phyloP scores from a whole-genome alignment of 345 rosid genomes.

The Populus davidiana region DNA sequence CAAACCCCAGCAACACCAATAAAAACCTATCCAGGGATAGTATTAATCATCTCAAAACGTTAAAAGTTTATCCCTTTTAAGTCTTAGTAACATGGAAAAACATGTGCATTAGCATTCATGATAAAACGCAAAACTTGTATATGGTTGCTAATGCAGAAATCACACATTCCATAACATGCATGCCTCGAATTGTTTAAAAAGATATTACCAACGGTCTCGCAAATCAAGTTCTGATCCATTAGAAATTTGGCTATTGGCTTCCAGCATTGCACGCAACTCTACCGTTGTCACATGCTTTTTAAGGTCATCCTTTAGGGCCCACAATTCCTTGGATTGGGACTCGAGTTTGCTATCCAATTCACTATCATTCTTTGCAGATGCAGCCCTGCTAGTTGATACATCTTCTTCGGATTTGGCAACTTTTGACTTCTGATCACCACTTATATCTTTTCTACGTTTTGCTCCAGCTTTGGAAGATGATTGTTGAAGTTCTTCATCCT shows the following conservation, averaged over 20 bases:
- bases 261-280: constrained; percentile 84
- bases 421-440: constrained; percentile 49
- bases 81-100: too few species aligned
- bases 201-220: constrained; percentile 68
- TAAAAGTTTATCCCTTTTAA: too few species aligned
- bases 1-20: too few species aligned
- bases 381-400: constrained; percentile 34
- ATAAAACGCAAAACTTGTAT: too few species aligned
- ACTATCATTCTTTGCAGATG: constrained; percentile 19
- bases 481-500: constrained; percentile 30
- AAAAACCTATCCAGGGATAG: too few species aligned
- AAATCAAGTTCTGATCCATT: constrained; percentile 86
- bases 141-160: too few species aligned
- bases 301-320: constrained; percentile 84
- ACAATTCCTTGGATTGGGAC: constrained; percentile 72
- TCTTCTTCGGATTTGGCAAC: constrained; percentile 48
- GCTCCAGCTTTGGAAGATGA: constrained; percentile 37
- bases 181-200: too few species aligned
- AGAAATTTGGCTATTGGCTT: constrained; percentile 65
- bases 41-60: too few species aligned
- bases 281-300: constrained; percentile 67
- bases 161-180: too few species aligned
- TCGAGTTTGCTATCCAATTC: constrained; percentile 56
- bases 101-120: too few species aligned
- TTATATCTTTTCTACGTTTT: constrained; percentile 57